Evolutionary conservation across 2,329 filamentous ascomycete genomes (phyloP), one percentile per base, ranked within the genome.

Genomic region (Fusarium haematococcum): DNA sequence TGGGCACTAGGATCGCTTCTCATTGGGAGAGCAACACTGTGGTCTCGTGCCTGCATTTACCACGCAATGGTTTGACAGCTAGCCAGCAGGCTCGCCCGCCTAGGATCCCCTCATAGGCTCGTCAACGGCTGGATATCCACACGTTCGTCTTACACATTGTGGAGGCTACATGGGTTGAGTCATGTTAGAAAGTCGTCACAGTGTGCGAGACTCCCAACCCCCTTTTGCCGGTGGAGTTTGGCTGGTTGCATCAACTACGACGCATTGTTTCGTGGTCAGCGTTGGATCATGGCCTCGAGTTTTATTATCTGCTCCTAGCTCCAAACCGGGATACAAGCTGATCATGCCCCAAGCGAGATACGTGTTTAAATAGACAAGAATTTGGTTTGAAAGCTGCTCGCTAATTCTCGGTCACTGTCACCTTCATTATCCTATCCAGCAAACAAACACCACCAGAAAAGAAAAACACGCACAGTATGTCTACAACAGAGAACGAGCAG

Each of bases 401-500:
- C 32, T 58, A 58, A 58, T 37, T 25, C 54, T 37, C 33, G 54
- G 52, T 30, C 54, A 39, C 23, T 39, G 54, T 25, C 54, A 37
- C 54, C 32, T 33, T 23, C 16, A 37, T 57, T 8, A 56, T 35
- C 30, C 50, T 27, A 54, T 54, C 23, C 35, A 65, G 25, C 27
- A 63, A 43, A 13, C 5, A 41, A 43, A 64, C 32, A 13, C 14
- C 13, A 62, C 20, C 25, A 32, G 5, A 18, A 20, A 4, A 6
- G 20, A 20, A 18, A 16, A 50, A 13, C 13, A 30, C 41, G 52
- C 52, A 27, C 48, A 63, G 2, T 5, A 77, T 77, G 73, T 43
- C 67, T 56, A 18, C 58, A 0, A 18, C 58, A 0, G 33, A 37
- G 32, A 32, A 25, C 2, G 54, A 70, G 14, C 23, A 71, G 32